A percentile compares a stretch with the other conserved stretches of the same genome.
phyloP scores from a whole-genome alignment of 768 basidiomycete genomes.

The Phylloporus sp. region DNA sequence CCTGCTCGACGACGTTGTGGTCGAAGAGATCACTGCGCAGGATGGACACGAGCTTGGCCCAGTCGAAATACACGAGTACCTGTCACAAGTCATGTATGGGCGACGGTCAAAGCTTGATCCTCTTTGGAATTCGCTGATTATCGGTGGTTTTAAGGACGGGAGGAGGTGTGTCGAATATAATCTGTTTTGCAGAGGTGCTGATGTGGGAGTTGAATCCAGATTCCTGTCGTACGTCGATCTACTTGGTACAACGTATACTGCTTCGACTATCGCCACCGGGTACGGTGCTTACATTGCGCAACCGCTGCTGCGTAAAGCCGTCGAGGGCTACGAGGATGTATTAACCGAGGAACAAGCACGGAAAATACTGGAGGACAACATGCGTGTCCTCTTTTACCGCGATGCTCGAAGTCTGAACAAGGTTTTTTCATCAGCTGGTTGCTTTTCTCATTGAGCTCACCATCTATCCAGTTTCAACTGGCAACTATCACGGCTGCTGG shows the following conservation, averaged over 20 bases:
- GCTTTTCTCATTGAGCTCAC: background rate
- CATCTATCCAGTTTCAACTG: slow-evolving; percentile 80
- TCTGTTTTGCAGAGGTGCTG: background rate
- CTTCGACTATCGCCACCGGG: slow-evolving; percentile 92
- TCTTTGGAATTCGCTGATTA: slow-evolving; percentile 90
- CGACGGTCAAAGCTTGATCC: slow-evolving; percentile 88
- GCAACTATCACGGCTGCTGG: slow-evolving; percentile 81
- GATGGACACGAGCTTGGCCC: slow-evolving; percentile 87
- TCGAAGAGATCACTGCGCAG: slow-evolving; percentile 74
- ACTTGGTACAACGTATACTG: slow-evolving; percentile 92
- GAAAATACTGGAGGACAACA: slow-evolving; percentile 74
- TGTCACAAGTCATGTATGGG: slow-evolving; percentile 86
- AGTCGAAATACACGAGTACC: slow-evolving; percentile 87
- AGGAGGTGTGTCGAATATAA: slow-evolving; percentile 51
- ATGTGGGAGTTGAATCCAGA: slow-evolving; percentile 37
- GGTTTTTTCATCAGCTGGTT: slow-evolving; percentile 41
- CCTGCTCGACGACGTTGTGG: slow-evolving; percentile 70
- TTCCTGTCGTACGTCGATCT: slow-evolving; percentile 95
- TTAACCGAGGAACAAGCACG: slow-evolving; percentile 79
- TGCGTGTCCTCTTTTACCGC: slow-evolving; percentile 94
- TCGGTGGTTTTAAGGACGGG: slow-evolving; percentile 87
- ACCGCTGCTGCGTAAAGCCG: slow-evolving; percentile 85
- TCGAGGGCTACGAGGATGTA: slow-evolving; percentile 73
- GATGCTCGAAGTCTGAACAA: slow-evolving; percentile 96
- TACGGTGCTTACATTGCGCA: slow-evolving; percentile 92